Evolutionary conservation across 2,329 filamentous ascomycete genomes (phyloP).

Genomic region (Aureobasidium vineae): DNA sequence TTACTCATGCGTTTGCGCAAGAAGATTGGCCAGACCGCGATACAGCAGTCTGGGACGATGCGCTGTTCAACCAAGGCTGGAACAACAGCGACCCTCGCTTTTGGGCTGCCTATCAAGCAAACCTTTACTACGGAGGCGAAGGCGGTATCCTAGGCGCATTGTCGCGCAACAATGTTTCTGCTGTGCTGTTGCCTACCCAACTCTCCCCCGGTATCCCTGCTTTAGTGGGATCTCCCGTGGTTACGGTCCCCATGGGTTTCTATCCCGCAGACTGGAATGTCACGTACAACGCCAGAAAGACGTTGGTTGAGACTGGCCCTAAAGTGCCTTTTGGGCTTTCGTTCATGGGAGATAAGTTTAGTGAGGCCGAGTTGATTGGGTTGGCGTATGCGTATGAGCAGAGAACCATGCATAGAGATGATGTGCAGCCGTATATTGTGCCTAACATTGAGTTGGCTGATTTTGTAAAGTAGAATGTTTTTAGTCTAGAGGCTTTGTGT

Average conservation of each 20-base stretch:
- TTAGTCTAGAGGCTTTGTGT: no score
- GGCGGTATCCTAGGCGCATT: conserved; percentile 63
- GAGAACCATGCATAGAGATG: conserved; percentile 51
- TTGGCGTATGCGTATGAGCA: conserved; percentile 70
- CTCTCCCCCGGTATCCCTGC: conserved; percentile 52
- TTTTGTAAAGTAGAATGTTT: conserved; percentile 40
- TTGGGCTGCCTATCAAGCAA: conserved; percentile 56
- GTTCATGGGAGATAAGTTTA: conserved; percentile 62
- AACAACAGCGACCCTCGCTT: conserved; percentile 58
- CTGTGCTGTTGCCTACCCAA: conserved; percentile 59
- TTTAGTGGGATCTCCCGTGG: conserved; percentile 58
- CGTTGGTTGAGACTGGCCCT: conserved; percentile 55
- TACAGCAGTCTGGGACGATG: conserved; percentile 56
- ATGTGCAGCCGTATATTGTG: conserved; percentile 50
- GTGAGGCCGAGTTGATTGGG: conserved; percentile 61
- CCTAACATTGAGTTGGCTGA: conserved; percentile 51
- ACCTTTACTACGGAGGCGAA: conserved; percentile 55
- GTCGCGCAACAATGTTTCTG: conserved; percentile 56
- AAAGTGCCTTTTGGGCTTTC: conserved; percentile 61
- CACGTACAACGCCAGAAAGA: conserved; percentile 46
- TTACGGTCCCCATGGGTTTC: conserved; percentile 63
- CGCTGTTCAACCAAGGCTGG: conserved; percentile 51
- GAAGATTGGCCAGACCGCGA: conserved; percentile 64
- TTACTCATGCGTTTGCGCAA: conserved; percentile 53
- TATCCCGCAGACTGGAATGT: conserved; percentile 53